Evolutionary conservation across 1,284 basidiomycete species (phyloP), one percentile per base, ranked within the genome.

Genomic region (Ganoderma lucidum): DNA sequence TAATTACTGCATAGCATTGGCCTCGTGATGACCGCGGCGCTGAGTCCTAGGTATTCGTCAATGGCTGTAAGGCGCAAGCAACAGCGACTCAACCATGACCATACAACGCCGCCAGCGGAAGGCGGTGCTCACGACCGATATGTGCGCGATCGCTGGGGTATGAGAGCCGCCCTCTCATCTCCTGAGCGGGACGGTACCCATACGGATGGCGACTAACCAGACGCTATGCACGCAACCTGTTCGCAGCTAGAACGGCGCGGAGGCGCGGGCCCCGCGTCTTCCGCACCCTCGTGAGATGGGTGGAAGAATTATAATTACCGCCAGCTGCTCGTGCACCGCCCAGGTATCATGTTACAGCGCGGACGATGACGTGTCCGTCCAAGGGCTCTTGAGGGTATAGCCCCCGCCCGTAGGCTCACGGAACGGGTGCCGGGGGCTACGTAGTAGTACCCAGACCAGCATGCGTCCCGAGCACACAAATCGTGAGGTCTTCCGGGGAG

Each of bases 161-260:
- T 51, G 48, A 23, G 48, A n/a, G 23, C 23, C 14, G 8, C 23
- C 37, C 8, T 8, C 12, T 12, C 39, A 42, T 61, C 23, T 42
- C 12, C 39, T 1, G 39, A 15, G 39, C n/a, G 39, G 37, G n/a
- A 15, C 8, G 12, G 15, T 14, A n/a, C 30, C 56, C 56, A 39
- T 35, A 59, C 35, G 35, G 35, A n/a, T 39, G 35, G 56, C 35
- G 35, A 59, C 56, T 35, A 59, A 41, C 23, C 39, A 39, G 28
- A 61, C 39, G 23, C 37, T 41, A 42, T 28, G 41, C 39, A 41
- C 23, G 28, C 56, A 30, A 41, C 59, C 42, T n/a, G 59, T 15
- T 61, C 56, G 59, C 59, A 42, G 59, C 59, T 61, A 61, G 59
- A 61, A 61, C 59, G 59, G 59, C n/a, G 59, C 39, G 59, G 59